A percentile compares a stretch with the other conserved stretches of the same genome.
Evolutionary conservation across 1,139 yeast species (phyloP).

Genomic region (Geotrichum aggregatum): DNA sequence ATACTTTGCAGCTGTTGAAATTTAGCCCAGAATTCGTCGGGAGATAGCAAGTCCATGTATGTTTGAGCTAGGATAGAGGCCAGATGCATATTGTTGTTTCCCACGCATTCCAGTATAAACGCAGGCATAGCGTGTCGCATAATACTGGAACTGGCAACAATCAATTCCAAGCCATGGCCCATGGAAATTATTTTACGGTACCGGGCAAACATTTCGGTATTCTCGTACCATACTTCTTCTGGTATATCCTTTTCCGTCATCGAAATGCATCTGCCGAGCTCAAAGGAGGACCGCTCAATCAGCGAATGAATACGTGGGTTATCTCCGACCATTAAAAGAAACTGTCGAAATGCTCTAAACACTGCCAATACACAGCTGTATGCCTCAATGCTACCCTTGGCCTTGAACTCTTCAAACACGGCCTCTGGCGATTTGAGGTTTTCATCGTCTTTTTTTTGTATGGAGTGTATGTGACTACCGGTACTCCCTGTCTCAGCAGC

Average conservation of each 20-base stretch:
- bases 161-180: slow-evolving; percentile 11
- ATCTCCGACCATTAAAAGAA: slow-evolving; percentile 4
- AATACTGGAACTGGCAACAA: not conserved
- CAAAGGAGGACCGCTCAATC: slow-evolving; percentile 8
- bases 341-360: slow-evolving; percentile 14
- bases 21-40: not conserved
- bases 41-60: not conserved
- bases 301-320: not conserved
- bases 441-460: not conserved
- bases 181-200: slow-evolving; percentile 3
- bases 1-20: not conserved
- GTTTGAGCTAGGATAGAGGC: slow-evolving; percentile 1
- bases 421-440: not conserved
- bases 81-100: not conserved
- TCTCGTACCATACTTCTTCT: slow-evolving; percentile 15
- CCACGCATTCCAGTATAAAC: slow-evolving; percentile 4
- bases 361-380: slow-evolving; percentile 8
- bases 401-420: slow-evolving; percentile 8
- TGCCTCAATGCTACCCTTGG: slow-evolving; percentile 7
- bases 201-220: slow-evolving; percentile 8
- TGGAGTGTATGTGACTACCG: no score
- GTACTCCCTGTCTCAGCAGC: no score
- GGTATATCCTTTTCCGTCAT: not conserved
- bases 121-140: slow-evolving; percentile 1
- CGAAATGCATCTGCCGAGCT: slow-evolving; percentile 16